Evolutionary conservation across 1,139 yeast species (phyloP), one percentile per base, ranked within the genome.

Genomic region (Pichia kudriavzevii): DNA sequence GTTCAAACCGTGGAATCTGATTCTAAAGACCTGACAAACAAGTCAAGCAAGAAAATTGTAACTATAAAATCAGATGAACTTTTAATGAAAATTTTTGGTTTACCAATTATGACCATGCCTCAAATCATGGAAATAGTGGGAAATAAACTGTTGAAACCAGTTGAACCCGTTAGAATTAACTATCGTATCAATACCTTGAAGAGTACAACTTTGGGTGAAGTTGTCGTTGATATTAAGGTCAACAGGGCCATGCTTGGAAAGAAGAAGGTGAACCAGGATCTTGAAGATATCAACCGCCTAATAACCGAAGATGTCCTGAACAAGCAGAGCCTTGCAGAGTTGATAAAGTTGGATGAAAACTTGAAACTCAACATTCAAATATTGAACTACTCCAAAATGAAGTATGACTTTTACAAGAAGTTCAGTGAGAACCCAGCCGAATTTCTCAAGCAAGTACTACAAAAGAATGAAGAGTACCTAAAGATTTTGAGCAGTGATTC

Each of bases 121-220:
- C 93, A 84, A 47, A 69, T 91, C 39, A 73, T 84, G 53, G 82
- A 79, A 46, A 63, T 80, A 29, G 64, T 87, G 24, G 78, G 79
- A 37, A 69, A 71, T 45, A 72, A 71, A 38, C 76, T 77, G 40
- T 54, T 80, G 32, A 58, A 63, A 23, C 95, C 95, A 10, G 66
- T 84, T 16, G 79, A 79, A 41, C 97, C 98, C 15, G 75, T 88
- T 28, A 69, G 69, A 28, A 50, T 93, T 23, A 80, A 80, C 38
- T 88, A 85, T 58, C 76, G 74, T 36, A 70, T 91, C 23, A 72
- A 77, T 50, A 85, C 93, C 2, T 79, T 79, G 43, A 74, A 71
- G 44, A 82, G 85, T 26, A 69, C 83, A 7, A 84, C 94, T 2
- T 65, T 84, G 44, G 95, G 96, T 14, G 95, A 84, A 28, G 62